A percentile compares a stretch with the other conserved stretches of the same genome.
These are phyloP conservation scores for Syzygium aromaticum DNA, from an alignment of 345 rosid species.

Conservation along the genomic window DNA sequence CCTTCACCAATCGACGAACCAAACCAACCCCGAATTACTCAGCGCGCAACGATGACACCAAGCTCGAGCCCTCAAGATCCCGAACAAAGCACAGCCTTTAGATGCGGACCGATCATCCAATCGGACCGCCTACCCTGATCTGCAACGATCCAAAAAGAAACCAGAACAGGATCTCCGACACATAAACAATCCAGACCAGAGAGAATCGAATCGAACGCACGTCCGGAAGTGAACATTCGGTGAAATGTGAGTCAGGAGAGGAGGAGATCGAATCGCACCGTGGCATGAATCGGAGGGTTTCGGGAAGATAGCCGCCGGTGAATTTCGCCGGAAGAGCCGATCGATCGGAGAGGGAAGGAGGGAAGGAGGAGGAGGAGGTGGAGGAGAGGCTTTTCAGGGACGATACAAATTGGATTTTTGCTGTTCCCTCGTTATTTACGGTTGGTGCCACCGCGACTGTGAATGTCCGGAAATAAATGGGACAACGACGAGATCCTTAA, in stretches of 20 bases:
- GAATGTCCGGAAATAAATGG: background rate
- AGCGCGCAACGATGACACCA: background rate
- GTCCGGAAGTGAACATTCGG: background rate
- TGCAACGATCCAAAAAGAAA: background rate
- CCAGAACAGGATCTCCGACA: too few relatives aligned
- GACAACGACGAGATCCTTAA: too few relatives aligned
- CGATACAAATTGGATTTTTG: background rate
- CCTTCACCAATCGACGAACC: background rate
- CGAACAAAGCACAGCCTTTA: background rate
- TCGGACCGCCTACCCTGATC: background rate
- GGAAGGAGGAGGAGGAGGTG: background rate
- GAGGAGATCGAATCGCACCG: background rate
- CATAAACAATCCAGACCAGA: too few relatives aligned
- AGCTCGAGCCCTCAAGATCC: background rate
- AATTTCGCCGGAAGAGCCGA: background rate
- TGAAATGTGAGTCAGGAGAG: background rate
- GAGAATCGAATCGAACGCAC: background rate
- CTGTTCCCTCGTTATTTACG: background rate
- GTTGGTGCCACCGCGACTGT: background rate
- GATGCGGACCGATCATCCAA: background rate
- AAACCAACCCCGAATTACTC: background rate
- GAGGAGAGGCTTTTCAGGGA: background rate
- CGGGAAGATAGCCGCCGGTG: background rate
- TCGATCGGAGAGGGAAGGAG: background rate
- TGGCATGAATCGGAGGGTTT: background rate